These are phyloP conservation scores for Cadophora sp. DNA, from an alignment of 2,329 filamentous ascomycete species.

Conservation along the genomic window DNA sequence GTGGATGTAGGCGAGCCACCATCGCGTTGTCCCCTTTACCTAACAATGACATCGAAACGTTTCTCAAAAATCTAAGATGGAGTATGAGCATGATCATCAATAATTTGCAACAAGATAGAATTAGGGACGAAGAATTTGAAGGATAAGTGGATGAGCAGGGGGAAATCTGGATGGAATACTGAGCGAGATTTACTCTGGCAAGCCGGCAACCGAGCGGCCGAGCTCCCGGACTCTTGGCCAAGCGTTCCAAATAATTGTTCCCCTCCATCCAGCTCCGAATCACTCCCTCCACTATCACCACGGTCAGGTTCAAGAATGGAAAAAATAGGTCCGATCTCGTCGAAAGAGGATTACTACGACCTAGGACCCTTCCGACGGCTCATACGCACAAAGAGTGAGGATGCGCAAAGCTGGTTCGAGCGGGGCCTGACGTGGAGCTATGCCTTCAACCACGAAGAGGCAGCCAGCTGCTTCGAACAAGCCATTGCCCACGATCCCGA, in stretches of 20 bases:
- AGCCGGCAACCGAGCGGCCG: no score
- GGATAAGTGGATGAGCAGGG: no score
- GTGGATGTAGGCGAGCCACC: not conserved
- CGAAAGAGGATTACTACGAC: slow-evolving; percentile 46
- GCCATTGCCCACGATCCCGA: slow-evolving; percentile 60
- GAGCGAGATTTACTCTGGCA: no score
- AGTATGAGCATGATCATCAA: no score
- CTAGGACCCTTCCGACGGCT: slow-evolving; percentile 64
- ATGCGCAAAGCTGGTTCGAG: slow-evolving; percentile 72
- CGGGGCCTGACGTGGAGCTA: slow-evolving; percentile 77
- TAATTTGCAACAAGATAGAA: no score
- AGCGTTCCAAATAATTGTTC: no score
- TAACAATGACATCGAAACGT: not conserved
- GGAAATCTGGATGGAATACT: no score
- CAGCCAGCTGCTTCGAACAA: slow-evolving; percentile 66
- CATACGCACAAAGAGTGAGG: slow-evolving; percentile 57
- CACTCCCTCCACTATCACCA: not conserved
- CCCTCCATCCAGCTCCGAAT: not conserved
- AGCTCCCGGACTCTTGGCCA: not conserved
- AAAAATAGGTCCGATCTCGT: not conserved
- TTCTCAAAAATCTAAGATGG: no score
- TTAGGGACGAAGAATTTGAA: no score
- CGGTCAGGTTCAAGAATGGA: not conserved
- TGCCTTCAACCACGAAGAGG: slow-evolving; percentile 79
- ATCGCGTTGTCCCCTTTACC: not conserved